Conservation (phyloP, 2,329 filamentous ascomycete genomes). For the Venturia asperata region DNA sequence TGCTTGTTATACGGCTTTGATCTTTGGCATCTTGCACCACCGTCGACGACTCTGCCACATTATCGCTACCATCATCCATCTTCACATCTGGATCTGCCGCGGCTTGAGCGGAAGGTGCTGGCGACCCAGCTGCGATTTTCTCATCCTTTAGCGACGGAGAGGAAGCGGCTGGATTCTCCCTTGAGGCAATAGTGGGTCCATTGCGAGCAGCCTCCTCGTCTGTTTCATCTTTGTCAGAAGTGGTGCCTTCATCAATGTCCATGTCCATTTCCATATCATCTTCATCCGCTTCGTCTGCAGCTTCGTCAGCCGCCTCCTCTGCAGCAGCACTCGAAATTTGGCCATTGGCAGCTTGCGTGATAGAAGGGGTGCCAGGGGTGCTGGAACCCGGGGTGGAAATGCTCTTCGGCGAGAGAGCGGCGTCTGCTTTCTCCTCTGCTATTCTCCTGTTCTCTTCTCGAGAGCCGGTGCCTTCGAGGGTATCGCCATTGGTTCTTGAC, state of each 20-base stretch:
- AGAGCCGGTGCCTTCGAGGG: conserved; percentile 5
- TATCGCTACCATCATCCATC: conserved; percentile 11
- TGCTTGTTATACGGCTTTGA: neutral
- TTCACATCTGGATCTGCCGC: conserved; percentile 16
- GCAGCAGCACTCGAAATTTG: neutral
- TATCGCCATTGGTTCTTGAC: conserved; percentile 8
- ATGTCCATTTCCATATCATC: conserved; percentile 19
- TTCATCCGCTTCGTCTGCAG: conserved; percentile 15
- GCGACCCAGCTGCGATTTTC: conserved; percentile 2
- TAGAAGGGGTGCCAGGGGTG: conserved; percentile 4
- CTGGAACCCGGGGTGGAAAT: conserved; percentile 13
- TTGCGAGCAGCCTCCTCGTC: conserved; percentile 7
- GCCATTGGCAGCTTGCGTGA: neutral
- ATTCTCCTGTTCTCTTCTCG: conserved; percentile 18
- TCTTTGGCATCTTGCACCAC: neutral
- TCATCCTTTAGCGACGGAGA: conserved; percentile 3
- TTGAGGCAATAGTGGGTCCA: neutral
- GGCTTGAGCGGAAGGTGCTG: conserved; percentile 2
- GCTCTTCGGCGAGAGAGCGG: conserved; percentile 14
- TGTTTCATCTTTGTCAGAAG: conserved; percentile 12
- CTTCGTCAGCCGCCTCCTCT: neutral
- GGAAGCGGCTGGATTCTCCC: neutral
- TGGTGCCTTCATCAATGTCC: conserved; percentile 13
- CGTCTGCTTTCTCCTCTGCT: conserved; percentile 17
- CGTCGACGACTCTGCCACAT: neutral